Percentiles rank a stretch among this genome's conserved stretches.
phyloP scores from a whole-genome alignment of 1,284 basidiomycete species.

The Trichosporon faecale region DNA sequence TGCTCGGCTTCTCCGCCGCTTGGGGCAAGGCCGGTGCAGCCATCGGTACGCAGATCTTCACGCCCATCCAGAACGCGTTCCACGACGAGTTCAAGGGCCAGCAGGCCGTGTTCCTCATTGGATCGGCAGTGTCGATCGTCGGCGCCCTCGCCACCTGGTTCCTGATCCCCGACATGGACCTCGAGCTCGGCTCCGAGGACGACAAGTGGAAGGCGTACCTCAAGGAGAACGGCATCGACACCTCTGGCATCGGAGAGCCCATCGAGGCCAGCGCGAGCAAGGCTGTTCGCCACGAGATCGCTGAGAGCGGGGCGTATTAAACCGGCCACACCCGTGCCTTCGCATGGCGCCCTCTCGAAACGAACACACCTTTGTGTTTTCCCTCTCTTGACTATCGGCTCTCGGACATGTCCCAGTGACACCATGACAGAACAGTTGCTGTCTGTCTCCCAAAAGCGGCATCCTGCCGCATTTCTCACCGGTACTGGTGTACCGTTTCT shows the following conservation, averaged over 20 bases:
- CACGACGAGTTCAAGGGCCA: background rate
- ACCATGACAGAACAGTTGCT: too few relatives aligned
- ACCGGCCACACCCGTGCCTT: background rate
- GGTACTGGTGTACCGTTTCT: too few relatives aligned
- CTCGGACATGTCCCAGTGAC: too few relatives aligned
- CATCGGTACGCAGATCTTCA: constrained; percentile 50
- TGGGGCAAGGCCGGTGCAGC: constrained; percentile 66
- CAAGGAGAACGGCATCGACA: constrained; percentile 25
- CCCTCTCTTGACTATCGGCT: too few relatives aligned
- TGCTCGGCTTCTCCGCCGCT: constrained; percentile 63
- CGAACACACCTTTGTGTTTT: too few relatives aligned
- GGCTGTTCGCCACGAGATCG: constrained; percentile 1
- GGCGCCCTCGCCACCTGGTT: constrained; percentile 29
- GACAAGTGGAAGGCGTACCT: constrained; percentile 28
- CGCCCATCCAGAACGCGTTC: constrained; percentile 61
- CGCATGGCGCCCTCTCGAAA: too few relatives aligned
- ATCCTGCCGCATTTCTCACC: too few relatives aligned
- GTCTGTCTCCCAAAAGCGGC: too few relatives aligned
- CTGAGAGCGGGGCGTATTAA: background rate
- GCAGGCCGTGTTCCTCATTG: constrained; percentile 5
- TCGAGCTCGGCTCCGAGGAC: constrained; percentile 32
- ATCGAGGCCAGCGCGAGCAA: constrained; percentile 14
- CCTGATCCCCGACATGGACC: constrained; percentile 29
- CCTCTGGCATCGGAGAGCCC: constrained; percentile 18
- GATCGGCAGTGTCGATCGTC: constrained; percentile 26